Evolutionary conservation across 345 rosid genomes (phyloP).

Genomic region (Melaleuca alternifolia): DNA sequence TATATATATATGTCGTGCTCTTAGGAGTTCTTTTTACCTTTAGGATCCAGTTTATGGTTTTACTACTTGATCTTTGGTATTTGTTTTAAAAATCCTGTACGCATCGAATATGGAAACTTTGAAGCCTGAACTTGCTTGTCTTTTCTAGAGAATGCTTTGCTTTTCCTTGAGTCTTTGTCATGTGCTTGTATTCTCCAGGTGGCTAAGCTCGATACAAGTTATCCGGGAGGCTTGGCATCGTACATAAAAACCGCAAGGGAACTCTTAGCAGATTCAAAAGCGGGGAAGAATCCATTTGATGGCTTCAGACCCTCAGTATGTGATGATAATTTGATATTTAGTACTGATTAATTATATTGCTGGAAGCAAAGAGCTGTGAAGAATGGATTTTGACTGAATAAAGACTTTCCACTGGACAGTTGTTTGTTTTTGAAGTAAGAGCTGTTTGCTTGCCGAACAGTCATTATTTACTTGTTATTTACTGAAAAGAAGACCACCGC

Average conservation of each 20-base stretch:
- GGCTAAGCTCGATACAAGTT: slow-evolving; percentile 60
- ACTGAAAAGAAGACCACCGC: background rate
- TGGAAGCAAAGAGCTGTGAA: background rate
- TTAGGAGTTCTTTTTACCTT: background rate
- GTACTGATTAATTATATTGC: background rate
- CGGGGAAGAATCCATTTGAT: slow-evolving; percentile 90
- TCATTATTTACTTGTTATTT: background rate
- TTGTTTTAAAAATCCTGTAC: background rate
- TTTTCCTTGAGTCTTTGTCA: background rate
- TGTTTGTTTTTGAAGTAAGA: background rate
- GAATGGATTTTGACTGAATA: background rate
- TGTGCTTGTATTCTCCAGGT: slow-evolving; percentile 29
- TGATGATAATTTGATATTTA: background rate
- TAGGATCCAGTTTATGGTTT: background rate
- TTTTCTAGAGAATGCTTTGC: background rate
- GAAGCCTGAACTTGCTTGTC: background rate
- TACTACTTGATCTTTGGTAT: background rate
- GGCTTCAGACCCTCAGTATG: slow-evolving; percentile 93
- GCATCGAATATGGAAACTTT: background rate
- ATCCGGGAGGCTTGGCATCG: slow-evolving; percentile 77
- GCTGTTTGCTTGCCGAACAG: background rate
- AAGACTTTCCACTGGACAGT: background rate
- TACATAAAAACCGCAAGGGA: slow-evolving; percentile 67
- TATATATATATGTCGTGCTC: background rate
- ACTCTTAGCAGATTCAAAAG: slow-evolving; percentile 82